These are phyloP conservation scores for Setaria viridis DNA, from an alignment of 202 grass and related monocot genomes.

Conservation along the genomic window DNA sequence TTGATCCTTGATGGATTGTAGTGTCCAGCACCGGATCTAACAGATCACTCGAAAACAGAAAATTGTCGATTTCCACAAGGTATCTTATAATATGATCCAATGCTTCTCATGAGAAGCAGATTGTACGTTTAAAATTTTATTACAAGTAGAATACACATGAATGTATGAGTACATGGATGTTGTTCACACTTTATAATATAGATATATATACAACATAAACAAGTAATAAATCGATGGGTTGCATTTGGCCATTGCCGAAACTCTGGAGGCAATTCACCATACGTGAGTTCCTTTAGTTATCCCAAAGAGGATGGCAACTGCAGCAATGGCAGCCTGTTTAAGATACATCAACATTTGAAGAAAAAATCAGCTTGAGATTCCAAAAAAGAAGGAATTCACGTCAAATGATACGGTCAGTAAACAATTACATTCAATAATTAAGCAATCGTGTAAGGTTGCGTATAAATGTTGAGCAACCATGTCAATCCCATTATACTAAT, in stretches of 20 bases:
- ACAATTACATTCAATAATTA: not conserved
- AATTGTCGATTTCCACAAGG: not conserved
- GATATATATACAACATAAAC: conserved; percentile 38
- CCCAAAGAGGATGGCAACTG: conserved; percentile 64
- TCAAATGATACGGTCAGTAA: conserved; percentile 4
- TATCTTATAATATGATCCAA: not conserved
- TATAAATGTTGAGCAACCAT: conserved; percentile 10
- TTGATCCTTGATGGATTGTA: not conserved
- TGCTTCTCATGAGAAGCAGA: conserved; percentile 4
- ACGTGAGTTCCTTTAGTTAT: conserved; percentile 54
- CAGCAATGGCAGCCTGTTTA: conserved; percentile 67
- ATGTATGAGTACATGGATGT: conserved; percentile 9
- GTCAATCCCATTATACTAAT: not conserved
- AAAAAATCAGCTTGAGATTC: conserved; percentile 14
- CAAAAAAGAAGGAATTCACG: not conserved
- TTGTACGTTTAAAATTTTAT: conserved; percentile 3
- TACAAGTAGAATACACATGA: conserved; percentile 4
- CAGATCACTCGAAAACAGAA: not conserved
- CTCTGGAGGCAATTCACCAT: conserved; percentile 42
- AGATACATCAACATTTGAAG: conserved; percentile 9
- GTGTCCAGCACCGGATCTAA: not conserved
- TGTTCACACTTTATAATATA: conserved; percentile 25
- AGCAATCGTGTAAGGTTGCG: not conserved
- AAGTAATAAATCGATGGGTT: conserved; percentile 5
- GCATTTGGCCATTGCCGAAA: not conserved